Evolutionary conservation across 2,329 filamentous ascomycete species (phyloP).

Genomic region (Annulohypoxylon truncatum): DNA sequence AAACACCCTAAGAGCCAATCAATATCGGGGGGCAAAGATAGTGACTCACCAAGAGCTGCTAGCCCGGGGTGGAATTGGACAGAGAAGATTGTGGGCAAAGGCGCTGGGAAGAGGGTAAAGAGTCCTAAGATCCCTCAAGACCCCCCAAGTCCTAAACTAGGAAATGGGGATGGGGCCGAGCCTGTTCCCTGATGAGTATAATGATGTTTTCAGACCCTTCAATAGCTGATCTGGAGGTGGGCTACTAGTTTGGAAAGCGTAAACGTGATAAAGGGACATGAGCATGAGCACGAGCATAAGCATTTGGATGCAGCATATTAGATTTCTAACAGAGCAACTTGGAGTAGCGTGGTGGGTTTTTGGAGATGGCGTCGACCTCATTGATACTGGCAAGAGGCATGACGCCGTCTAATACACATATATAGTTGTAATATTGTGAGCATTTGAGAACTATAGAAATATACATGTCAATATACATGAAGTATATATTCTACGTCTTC

Average conservation of each 20-base stretch:
- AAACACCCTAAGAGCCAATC: slow-evolving; percentile 21
- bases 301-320: slow-evolving; percentile 21
- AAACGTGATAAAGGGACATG: slow-evolving; percentile 23
- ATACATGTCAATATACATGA: not conserved
- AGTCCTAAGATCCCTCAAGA: slow-evolving; percentile 36
- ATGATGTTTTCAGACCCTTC: not conserved
- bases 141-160: slow-evolving; percentile 20
- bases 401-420: not conserved
- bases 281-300: too few species aligned
- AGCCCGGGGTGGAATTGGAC: slow-evolving; percentile 57
- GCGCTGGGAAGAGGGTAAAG: slow-evolving; percentile 43
- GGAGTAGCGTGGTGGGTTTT: slow-evolving; percentile 19
- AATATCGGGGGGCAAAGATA: slow-evolving; percentile 30
- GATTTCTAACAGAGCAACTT: slow-evolving; percentile 26
- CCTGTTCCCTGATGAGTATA: not conserved
- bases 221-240: not conserved
- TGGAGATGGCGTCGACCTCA: not conserved
- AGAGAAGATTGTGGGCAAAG: slow-evolving; percentile 56
- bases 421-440: slow-evolving; percentile 22
- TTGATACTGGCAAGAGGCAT: slow-evolving; percentile 3
- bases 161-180: not conserved
- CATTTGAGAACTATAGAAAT: not conserved
- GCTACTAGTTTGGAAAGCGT: not conserved
- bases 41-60: slow-evolving; percentile 30
- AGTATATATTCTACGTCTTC: not conserved